phyloP scores from a whole-genome alignment of 1,284 basidiomycete species.

The Apiotrichum siamense region DNA sequence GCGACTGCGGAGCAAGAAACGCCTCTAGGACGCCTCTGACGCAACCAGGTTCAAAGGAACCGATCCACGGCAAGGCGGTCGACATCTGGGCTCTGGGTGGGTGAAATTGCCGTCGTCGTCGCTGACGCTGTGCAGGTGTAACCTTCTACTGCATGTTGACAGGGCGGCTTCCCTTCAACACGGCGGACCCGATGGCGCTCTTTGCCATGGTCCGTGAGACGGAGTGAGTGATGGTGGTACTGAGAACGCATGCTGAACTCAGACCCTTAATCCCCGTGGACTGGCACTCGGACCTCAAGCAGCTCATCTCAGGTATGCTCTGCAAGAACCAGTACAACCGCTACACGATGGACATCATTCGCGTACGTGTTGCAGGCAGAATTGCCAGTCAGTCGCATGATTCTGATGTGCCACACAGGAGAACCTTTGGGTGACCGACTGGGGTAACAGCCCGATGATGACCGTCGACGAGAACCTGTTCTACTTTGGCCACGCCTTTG shows the following conservation, averaged over 20 bases:
- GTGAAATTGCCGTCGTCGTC: conserved; percentile 2
- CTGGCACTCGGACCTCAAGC: conserved; percentile 38
- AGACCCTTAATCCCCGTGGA: conserved; percentile 43
- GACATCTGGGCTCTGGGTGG: conserved; percentile 55
- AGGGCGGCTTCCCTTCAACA: conserved; percentile 52
- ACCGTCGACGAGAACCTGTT: conserved; percentile 45
- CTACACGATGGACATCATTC: conserved; percentile 41
- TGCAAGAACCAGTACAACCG: conserved; percentile 44
- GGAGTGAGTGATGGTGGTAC: conserved; percentile 34
- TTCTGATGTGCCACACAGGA: conserved; percentile 22
- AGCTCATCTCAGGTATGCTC: conserved; percentile 45
- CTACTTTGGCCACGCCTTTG: conserved; percentile 44
- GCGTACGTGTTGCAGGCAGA: conserved; percentile 26
- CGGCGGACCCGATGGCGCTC: conserved; percentile 50
- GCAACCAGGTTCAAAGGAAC: conserved; percentile 3
- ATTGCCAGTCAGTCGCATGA: not conserved
- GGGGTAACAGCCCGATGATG: conserved; percentile 40
- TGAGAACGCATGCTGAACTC: not conserved
- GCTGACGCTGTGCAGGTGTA: conserved; percentile 41
- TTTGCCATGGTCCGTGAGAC: conserved; percentile 50
- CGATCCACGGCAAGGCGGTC: conserved; percentile 50
- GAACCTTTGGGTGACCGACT: conserved; percentile 48
- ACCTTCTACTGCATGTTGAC: conserved; percentile 55
- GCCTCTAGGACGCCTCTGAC: too few relatives aligned
- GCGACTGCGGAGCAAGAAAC: too few relatives aligned